A percentile compares a stretch with the other conserved stretches of the same genome.
Evolutionary conservation across 345 rosid genomes (phyloP).

Genomic region (Luvunga scandens): DNA sequence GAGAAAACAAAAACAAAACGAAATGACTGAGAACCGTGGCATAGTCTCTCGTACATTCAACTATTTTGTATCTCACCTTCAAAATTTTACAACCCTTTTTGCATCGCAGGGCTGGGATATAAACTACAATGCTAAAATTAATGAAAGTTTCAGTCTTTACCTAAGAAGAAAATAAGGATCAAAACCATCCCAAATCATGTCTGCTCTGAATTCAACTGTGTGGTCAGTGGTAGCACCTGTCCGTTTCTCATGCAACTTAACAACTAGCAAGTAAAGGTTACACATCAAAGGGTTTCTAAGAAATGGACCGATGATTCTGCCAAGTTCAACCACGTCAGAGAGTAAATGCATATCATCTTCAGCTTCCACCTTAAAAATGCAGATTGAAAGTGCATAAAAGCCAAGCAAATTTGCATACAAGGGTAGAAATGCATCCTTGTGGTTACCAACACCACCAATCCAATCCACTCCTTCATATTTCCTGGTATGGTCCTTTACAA

Average conservation of each 20-base stretch:
- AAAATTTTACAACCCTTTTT: background rate
- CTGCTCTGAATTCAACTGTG: slow-evolving; percentile 14
- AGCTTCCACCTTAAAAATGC: slow-evolving; percentile 40
- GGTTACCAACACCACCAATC: slow-evolving; percentile 87
- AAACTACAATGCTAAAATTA: slow-evolving; percentile 9
- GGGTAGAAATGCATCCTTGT: slow-evolving; percentile 86
- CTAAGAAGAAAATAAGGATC: slow-evolving; percentile 80
- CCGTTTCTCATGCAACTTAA: slow-evolving; percentile 46
- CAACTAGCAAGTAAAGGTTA: slow-evolving; percentile 52
- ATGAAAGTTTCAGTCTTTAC: slow-evolving; percentile 19
- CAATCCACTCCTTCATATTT: slow-evolving; percentile 46
- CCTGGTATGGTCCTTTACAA: slow-evolving; percentile 42
- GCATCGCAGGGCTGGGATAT: background rate
- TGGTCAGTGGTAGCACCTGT: slow-evolving; percentile 19
- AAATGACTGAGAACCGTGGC: background rate
- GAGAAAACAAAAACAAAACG: background rate
- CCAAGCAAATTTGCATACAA: slow-evolving; percentile 81
- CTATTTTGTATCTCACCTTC: background rate
- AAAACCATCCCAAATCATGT: slow-evolving; percentile 57
- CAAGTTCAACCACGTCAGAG: slow-evolving; percentile 53
- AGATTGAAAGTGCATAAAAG: slow-evolving; percentile 61
- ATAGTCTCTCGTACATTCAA: background rate
- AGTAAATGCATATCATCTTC: slow-evolving; percentile 29
- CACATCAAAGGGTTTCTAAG: slow-evolving; percentile 66
- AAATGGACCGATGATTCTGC: slow-evolving; percentile 51